phyloP scores from a whole-genome alignment of 805 yeast species.

The Metschnikowia gruessii region DNA sequence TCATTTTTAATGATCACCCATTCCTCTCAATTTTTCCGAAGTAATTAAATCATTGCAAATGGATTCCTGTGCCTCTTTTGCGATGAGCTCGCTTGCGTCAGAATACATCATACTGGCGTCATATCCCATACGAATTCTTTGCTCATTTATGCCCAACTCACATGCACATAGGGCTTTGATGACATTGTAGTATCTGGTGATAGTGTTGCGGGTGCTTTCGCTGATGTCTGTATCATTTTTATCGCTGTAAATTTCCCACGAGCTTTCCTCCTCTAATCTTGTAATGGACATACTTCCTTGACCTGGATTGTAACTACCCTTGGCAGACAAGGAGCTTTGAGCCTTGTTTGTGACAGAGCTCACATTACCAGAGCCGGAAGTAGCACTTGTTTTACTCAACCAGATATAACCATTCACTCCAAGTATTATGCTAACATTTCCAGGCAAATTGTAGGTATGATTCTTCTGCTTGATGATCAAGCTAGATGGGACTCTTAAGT shows the following conservation, averaged over 20 bases:
- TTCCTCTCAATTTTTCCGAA: conserved; percentile 73
- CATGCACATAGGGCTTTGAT: conserved; percentile 76
- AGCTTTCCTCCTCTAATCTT: conserved; percentile 84
- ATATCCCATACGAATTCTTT: conserved; percentile 74
- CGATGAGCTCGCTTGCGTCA: conserved; percentile 47
- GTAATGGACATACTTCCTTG: conserved; percentile 69
- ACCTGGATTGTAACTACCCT: conserved; percentile 49
- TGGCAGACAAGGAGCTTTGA: conserved; percentile 39
- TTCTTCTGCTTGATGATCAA: conserved; percentile 81
- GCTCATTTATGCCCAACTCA: conserved; percentile 84
- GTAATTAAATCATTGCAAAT: conserved; percentile 72
- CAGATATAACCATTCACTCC: conserved; percentile 96
- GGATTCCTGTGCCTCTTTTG: conserved; percentile 66
- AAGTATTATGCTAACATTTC: conserved; percentile 83
- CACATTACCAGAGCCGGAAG: conserved; percentile 12
- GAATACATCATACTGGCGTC: conserved; percentile 84
- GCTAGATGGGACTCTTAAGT: conserved; percentile 76
- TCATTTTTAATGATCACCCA: neutral
- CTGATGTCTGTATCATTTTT: conserved; percentile 70
- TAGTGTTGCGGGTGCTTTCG: conserved; percentile 60
- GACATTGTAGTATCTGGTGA: conserved; percentile 82
- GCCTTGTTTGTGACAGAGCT: conserved; percentile 29
- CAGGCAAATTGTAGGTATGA: conserved; percentile 87
- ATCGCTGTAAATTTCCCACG: conserved; percentile 94
- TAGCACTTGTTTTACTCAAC: conserved; percentile 65